Evolutionary conservation across 257 asterid species (phyloP), one percentile per base, ranked within the genome.

Genomic region (Verbascum thapsus): DNA sequence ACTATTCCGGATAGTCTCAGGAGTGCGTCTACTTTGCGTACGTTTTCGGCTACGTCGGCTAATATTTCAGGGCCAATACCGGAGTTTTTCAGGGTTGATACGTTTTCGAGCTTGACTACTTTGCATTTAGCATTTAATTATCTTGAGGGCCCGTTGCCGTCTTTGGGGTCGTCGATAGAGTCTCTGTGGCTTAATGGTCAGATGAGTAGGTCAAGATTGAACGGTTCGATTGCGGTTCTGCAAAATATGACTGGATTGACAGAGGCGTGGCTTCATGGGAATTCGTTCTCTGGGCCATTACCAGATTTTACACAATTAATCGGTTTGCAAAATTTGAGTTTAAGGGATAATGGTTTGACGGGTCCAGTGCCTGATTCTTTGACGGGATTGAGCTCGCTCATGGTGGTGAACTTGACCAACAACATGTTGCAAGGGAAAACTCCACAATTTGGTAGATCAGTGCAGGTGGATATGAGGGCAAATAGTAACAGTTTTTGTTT

Each of bases 341-440:
- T 90, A 39, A 81, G 95, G 80, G 88, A 87, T 22, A 90, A 90
- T 66, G 44, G 74, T 10, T 76, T 90, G 17, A 79, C 95, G 0
- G 97, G 97, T 10, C 85, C 78, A 0, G 88, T 90, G n/a, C 97
- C 96, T 0, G 84, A 72, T 13, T 76, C 92, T 7, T 61, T 87
- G 50, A 35, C 71, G 4, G 70, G 58, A 32, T 47, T 85, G 66
- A 23, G 70, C 42, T 54, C 84, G 0, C 78, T 90, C 39, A 8
- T 0, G 58, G 64, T 72, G 20, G 92, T 90, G 76, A 90, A 87
- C 73, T 72, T 90, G 58, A 83, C 96, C 15, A 85, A 78, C 39
- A 90, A 90, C 60, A 0, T 72, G 73, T 58, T 90, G 5, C 96
- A 90, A 66, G 97, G 97, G 52, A 79, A 76, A 19, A 80, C 81